phyloP scores from a whole-genome alignment of 257 asterid genomes.

The Salvia miltiorrhiza region DNA sequence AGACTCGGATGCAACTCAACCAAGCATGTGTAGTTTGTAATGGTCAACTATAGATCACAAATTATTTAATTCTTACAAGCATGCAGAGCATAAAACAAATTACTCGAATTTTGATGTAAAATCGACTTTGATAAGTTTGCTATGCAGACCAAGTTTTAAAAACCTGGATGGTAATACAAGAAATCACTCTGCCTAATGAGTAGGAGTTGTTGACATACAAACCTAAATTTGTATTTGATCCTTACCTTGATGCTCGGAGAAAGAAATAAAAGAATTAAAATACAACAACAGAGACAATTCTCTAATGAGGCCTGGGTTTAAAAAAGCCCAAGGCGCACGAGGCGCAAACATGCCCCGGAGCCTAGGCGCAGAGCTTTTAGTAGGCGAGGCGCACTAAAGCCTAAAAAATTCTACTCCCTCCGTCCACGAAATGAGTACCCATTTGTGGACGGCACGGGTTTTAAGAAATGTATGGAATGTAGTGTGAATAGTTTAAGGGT shows the following conservation, averaged over 20 bases:
- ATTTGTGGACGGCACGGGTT: too few relatives aligned
- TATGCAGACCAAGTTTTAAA: conserved; percentile 1
- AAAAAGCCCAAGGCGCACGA: too few relatives aligned
- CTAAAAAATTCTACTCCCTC: too few relatives aligned
- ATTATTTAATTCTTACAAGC: background rate
- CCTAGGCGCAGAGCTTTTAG: too few relatives aligned
- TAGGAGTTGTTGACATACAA: too few relatives aligned
- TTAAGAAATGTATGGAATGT: too few relatives aligned
- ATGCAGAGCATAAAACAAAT: background rate
- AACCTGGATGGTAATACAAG: too few relatives aligned
- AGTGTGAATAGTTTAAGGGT: too few relatives aligned
- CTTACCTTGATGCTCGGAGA: background rate
- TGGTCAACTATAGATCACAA: background rate
- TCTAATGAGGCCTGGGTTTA: background rate
- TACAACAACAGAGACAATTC: background rate
- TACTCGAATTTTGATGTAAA: background rate
- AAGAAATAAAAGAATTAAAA: background rate
- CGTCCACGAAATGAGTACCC: too few relatives aligned
- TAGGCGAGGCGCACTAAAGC: too few relatives aligned
- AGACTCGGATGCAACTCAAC: background rate
- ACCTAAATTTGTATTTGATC: background rate
- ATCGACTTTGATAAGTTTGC: conserved; percentile 3
- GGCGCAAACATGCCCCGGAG: too few relatives aligned
- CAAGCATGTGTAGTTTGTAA: background rate
- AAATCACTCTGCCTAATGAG: too few relatives aligned